Conservation (phyloP, 2,329 filamentous ascomycete species). For the Nothopassalora personata region DNA sequence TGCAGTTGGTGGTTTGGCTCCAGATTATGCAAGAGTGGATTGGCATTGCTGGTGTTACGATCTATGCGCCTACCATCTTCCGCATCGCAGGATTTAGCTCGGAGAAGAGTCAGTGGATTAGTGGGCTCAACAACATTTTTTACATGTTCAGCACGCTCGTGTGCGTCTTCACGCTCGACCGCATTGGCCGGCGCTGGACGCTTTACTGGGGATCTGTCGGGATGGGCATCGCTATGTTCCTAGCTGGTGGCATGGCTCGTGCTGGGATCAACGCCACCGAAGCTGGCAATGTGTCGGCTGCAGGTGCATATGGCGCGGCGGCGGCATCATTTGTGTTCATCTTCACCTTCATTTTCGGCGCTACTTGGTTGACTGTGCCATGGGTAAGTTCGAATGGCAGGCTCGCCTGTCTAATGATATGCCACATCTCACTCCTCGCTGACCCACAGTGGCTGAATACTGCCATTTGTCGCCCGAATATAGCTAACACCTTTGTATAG, state of each 20-base stretch:
- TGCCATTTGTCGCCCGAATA: too few relatives aligned
- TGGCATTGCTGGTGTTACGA: conserved; percentile 31
- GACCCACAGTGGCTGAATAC: too few relatives aligned
- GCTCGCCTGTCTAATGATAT: too few relatives aligned
- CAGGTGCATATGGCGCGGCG: conserved; percentile 37
- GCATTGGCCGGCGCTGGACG: conserved; percentile 32
- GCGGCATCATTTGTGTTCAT: conserved; percentile 67
- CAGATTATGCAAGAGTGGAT: conserved; percentile 39
- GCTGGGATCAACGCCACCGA: conserved; percentile 25
- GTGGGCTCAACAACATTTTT: conserved; percentile 37
- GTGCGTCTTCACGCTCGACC: conserved; percentile 34
- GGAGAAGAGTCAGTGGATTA: conserved; percentile 39
- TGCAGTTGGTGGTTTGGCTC: conserved; percentile 37
- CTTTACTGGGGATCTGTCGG: conserved; percentile 34
- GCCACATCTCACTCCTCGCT: too few relatives aligned
- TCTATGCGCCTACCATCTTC: conserved; percentile 35
- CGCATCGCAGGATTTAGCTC: conserved; percentile 30
- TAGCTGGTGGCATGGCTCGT: conserved; percentile 31
- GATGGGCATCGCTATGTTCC: conserved; percentile 32
- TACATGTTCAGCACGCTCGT: conserved; percentile 33
- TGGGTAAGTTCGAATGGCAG: conserved; percentile 14
- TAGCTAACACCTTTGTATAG: conserved; percentile 16
- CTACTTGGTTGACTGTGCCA: conserved; percentile 56
- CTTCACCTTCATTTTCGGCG: conserved; percentile 61
- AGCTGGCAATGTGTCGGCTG: conserved; percentile 19